Conservation (phyloP, 2,329 filamentous ascomycete genomes). For the Biscogniauxia sp. region DNA sequence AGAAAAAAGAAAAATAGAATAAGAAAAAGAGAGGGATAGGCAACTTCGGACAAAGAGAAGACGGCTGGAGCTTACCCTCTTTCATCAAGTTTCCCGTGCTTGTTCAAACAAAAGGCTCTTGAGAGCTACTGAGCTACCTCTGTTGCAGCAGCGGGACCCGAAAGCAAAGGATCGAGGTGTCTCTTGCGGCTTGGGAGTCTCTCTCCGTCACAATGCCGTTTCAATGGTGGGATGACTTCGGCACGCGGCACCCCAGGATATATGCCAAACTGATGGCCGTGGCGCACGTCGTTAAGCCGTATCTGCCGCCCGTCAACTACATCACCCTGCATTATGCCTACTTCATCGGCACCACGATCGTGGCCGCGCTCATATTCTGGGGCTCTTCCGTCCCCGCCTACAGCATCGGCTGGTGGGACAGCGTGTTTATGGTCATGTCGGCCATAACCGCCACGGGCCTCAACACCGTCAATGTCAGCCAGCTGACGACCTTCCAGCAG, state of each 20-base stretch:
- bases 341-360: slow-evolving; percentile 55
- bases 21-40: not conserved
- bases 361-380: slow-evolving; percentile 62
- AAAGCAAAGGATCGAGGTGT: slow-evolving; percentile 5
- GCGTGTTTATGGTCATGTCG: slow-evolving; percentile 64
- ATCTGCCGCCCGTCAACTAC: slow-evolving; percentile 53
- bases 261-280: slow-evolving; percentile 8
- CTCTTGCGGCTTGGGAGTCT: slow-evolving; percentile 1
- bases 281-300: slow-evolving; percentile 16
- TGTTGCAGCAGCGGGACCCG: slow-evolving; percentile 1
- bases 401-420: slow-evolving; percentile 59
- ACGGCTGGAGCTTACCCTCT: not conserved
- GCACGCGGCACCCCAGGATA: slow-evolving; percentile 13
- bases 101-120: not conserved
- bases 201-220: slow-evolving; percentile 13
- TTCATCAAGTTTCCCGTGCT: slow-evolving; percentile 2
- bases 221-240: slow-evolving; percentile 20
- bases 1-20: slow-evolving; percentile 5
- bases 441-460: slow-evolving; percentile 67
- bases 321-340: slow-evolving; percentile 67
- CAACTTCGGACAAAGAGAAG: slow-evolving; percentile 3
- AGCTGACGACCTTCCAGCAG: slow-evolving; percentile 67
- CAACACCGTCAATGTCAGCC: slow-evolving; percentile 64
- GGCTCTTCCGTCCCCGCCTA: slow-evolving; percentile 48
- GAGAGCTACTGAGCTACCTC: slow-evolving; percentile 1